Evolutionary conservation across 1,139 yeast genomes (phyloP).

Genomic region (Citeromyces siamensis): DNA sequence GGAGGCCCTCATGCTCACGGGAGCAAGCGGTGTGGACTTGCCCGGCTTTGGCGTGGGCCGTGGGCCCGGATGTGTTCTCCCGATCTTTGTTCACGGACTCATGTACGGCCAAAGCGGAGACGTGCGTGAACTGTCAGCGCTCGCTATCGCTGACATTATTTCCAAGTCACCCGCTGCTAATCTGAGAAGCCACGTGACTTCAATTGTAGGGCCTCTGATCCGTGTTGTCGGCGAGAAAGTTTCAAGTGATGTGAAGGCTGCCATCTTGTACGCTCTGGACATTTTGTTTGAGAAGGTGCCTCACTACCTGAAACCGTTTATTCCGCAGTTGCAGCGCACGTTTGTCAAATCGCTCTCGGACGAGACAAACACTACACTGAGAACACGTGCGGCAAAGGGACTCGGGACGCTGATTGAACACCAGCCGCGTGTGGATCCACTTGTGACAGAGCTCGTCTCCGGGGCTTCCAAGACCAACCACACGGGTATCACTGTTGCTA

Average conservation of each 20-base stretch:
- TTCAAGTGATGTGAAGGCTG: slow-evolving; percentile 81
- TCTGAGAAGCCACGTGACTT: slow-evolving; percentile 82
- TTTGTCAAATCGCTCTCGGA: slow-evolving; percentile 88
- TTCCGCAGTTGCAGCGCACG: slow-evolving; percentile 96
- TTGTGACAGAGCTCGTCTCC: slow-evolving; percentile 69
- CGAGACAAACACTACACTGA: slow-evolving; percentile 53
- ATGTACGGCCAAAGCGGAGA: slow-evolving; percentile 77
- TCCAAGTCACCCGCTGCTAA: slow-evolving; percentile 75
- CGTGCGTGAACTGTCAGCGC: slow-evolving; percentile 77
- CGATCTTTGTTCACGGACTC: slow-evolving; percentile 87
- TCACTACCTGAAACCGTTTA: slow-evolving; percentile 83
- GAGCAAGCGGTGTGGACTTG: slow-evolving; percentile 50
- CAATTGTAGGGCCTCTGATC: slow-evolving; percentile 93
- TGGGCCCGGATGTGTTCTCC: slow-evolving; percentile 83
- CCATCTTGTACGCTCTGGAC: slow-evolving; percentile 76
- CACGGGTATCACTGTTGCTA: slow-evolving; percentile 68
- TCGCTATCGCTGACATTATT: slow-evolving; percentile 81
- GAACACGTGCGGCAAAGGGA: slow-evolving; percentile 85
- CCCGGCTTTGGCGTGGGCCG: slow-evolving; percentile 71
- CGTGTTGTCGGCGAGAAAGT: slow-evolving; percentile 97
- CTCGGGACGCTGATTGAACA: slow-evolving; percentile 76
- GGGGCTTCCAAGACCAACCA: slow-evolving; percentile 52
- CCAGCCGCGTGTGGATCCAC: slow-evolving; percentile 91
- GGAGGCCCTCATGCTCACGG: slow-evolving; percentile 59
- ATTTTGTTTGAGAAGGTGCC: slow-evolving; percentile 75